These are phyloP conservation scores for Sporisorium scitamineum DNA, from an alignment of 1,284 basidiomycete genomes.

Conservation along the genomic window DNA sequence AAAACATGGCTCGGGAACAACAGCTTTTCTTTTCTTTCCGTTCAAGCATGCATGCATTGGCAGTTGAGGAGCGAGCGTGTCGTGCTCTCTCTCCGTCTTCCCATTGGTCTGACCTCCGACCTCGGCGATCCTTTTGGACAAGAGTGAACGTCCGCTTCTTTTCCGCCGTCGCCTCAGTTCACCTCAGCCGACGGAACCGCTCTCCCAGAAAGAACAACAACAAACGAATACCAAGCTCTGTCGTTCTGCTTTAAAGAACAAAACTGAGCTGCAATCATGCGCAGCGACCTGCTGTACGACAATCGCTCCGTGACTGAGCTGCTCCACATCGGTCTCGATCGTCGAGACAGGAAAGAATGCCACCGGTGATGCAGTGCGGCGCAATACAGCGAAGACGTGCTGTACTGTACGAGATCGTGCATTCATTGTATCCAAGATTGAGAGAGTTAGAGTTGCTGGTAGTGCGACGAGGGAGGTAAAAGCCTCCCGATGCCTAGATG, in stretches of 20 bases:
- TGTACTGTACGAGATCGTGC: no score
- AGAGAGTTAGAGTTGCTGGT: no score
- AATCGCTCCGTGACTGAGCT: no score
- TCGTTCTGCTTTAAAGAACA: not conserved
- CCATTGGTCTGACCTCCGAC: not conserved
- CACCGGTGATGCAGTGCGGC: no score
- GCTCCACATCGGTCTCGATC: no score
- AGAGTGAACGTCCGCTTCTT: not conserved
- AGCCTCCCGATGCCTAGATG: not conserved
- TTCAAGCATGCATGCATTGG: constrained; percentile 2
- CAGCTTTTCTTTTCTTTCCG: not conserved
- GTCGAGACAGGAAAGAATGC: no score
- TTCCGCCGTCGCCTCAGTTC: not conserved
- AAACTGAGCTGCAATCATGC: no score
- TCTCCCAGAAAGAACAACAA: not conserved
- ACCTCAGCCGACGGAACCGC: not conserved
- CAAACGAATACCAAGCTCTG: not conserved
- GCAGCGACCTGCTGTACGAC: no score
- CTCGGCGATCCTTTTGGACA: not conserved
- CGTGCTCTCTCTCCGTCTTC: not conserved
- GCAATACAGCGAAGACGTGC: no score
- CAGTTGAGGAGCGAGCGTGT: not conserved
- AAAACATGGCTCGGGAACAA: constrained; percentile 13
- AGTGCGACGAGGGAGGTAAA: no score
- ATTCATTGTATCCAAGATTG: no score